Evolutionary conservation across 2,329 filamentous ascomycete genomes (phyloP).

Genomic region (Juglanconis oblonga): DNA sequence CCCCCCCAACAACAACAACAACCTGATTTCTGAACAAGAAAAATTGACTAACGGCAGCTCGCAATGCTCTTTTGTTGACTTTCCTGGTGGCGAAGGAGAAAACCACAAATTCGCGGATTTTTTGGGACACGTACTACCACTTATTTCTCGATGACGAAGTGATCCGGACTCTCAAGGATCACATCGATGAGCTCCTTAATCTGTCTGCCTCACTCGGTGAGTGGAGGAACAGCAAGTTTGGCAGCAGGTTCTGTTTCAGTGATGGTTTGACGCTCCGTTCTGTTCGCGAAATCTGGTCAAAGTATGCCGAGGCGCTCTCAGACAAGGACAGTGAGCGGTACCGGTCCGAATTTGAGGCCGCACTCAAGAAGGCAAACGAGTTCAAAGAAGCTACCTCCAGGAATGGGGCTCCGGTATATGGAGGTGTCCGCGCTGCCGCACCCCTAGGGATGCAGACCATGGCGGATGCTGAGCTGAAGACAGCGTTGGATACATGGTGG

Average conservation of each 20-base stretch:
- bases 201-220: conserved; percentile 34
- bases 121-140: conserved; percentile 58
- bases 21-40: background rate
- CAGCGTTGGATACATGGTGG: conserved; percentile 2
- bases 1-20: no score
- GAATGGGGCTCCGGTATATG: background rate
- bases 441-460: conserved; percentile 1
- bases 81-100: conserved; percentile 43
- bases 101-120: conserved; percentile 23
- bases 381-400: background rate
- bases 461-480: background rate
- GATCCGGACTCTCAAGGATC: conserved; percentile 34
- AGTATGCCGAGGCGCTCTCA: conserved; percentile 26
- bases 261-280: conserved; percentile 29
- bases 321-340: conserved; percentile 19
- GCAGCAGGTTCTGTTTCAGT: conserved; percentile 19
- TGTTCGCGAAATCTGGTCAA: conserved; percentile 38
- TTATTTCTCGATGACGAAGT: conserved; percentile 40
- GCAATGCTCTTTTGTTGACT: conserved; percentile 52
- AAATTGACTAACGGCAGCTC: conserved; percentile 35
- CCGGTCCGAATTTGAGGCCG: conserved; percentile 17
- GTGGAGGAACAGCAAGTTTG: conserved; percentile 47
- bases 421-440: background rate
- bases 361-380: conserved; percentile 1
- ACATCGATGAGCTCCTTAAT: conserved; percentile 41